A percentile compares a stretch with the other conserved stretches of the same genome.
These are phyloP conservation scores for Xylaria sp. DNA, from an alignment of 2,329 filamentous ascomycete genomes.

Conservation along the genomic window DNA sequence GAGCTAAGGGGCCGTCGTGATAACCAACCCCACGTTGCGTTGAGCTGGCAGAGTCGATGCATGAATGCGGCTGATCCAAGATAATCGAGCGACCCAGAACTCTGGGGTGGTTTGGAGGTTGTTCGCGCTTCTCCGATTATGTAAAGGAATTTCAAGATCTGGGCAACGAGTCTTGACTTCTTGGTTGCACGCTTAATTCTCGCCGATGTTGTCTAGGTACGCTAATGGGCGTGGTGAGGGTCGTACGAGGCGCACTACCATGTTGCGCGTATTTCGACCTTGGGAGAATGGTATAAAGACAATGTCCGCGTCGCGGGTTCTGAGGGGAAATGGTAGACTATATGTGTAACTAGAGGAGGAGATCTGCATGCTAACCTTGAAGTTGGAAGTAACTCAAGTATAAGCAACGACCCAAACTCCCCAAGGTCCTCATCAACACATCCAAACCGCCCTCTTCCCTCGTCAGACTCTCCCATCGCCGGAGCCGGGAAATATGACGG, in stretches of 20 bases:
- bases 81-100: conserved; percentile 26
- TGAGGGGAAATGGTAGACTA: neutral
- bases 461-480: neutral
- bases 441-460: neutral
- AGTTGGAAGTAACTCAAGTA: neutral
- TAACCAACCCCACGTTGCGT: conserved; percentile 1
- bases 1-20: conserved; percentile 5
- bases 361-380: neutral
- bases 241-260: conserved; percentile 4
- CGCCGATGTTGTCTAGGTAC: conserved; percentile 24
- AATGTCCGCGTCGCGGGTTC: conserved; percentile 6
- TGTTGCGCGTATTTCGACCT: neutral
- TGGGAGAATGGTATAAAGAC: conserved; percentile 16
- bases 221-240: conserved; percentile 13
- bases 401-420: neutral
- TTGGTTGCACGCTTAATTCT: conserved; percentile 29
- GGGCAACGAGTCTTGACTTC: conserved; percentile 24
- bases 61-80: conserved; percentile 22
- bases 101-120: neutral
- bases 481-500: conserved; percentile 10
- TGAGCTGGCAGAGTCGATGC: conserved; percentile 13
- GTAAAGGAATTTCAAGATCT: conserved; percentile 18
- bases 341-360: neutral
- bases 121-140: neutral
- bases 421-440: neutral